These are phyloP conservation scores for Nemania sp. DNA, from an alignment of 2,329 filamentous ascomycete genomes.

Conservation along the genomic window DNA sequence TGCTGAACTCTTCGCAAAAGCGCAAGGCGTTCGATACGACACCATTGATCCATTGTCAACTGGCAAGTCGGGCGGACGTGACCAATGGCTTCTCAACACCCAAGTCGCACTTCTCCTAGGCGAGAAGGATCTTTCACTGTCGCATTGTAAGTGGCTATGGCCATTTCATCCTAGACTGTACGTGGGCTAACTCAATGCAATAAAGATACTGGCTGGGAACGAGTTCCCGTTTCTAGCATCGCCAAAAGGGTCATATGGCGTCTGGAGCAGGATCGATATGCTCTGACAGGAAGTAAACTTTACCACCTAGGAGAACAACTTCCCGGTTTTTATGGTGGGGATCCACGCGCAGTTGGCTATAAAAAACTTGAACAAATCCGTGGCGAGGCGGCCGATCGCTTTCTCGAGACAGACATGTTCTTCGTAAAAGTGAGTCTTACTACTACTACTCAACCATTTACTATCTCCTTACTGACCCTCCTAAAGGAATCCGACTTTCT, in stretches of 20 bases:
- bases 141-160: slow-evolving; percentile 55
- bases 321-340: slow-evolving; percentile 54
- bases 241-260: slow-evolving; percentile 66
- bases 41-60: slow-evolving; percentile 61
- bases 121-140: slow-evolving; percentile 65
- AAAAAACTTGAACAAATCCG: slow-evolving; percentile 52
- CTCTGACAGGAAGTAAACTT: slow-evolving; percentile 55
- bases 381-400: slow-evolving; percentile 56
- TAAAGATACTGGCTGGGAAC: slow-evolving; percentile 63
- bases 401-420: slow-evolving; percentile 65
- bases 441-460: too few relatives aligned
- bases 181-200: slow-evolving; percentile 35
- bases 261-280: slow-evolving; percentile 60
- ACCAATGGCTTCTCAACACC: slow-evolving; percentile 69
- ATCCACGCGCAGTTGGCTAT: slow-evolving; percentile 51
- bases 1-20: slow-evolving; percentile 59
- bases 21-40: slow-evolving; percentile 67
- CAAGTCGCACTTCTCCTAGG: slow-evolving; percentile 67
- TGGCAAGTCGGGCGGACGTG: slow-evolving; percentile 60
- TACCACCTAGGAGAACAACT: slow-evolving; percentile 60
- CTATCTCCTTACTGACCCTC: slow-evolving; percentile 24
- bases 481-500: slow-evolving; percentile 64
- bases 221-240: slow-evolving; percentile 54
- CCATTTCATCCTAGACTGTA: not conserved
- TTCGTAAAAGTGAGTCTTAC: slow-evolving; percentile 62